Conservation (phyloP, 2,329 filamentous ascomycete species). For the Phialophora expanda region DNA sequence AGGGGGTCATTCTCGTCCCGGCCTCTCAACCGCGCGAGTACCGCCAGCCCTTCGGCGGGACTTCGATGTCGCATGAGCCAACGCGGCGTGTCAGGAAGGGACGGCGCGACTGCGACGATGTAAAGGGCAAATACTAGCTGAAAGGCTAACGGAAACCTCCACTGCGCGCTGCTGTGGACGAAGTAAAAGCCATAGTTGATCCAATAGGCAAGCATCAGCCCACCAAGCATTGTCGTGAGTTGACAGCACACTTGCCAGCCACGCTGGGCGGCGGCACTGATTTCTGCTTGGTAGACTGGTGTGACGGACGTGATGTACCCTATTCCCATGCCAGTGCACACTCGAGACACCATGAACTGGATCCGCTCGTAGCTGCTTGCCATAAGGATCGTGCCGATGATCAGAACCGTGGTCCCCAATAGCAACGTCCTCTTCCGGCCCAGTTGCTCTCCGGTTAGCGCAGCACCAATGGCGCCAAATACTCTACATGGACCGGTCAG, state of each 20-base stretch:
- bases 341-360: conserved; percentile 32
- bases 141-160: conserved; percentile 31
- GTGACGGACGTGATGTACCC: conserved; percentile 12
- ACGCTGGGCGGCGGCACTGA: conserved; percentile 21
- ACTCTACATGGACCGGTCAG: conserved; percentile 40
- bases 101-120: conserved; percentile 50
- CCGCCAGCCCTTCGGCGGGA: conserved; percentile 57
- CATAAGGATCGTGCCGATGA: conserved; percentile 50
- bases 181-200: conserved; percentile 22
- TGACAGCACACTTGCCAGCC: conserved; percentile 24
- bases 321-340: conserved; percentile 22
- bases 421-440: conserved; percentile 58
- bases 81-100: conserved; percentile 51
- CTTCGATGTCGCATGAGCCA: conserved; percentile 58
- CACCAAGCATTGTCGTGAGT: conserved; percentile 25
- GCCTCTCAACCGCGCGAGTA: conserved; percentile 47
- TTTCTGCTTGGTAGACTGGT: conserved; percentile 51
- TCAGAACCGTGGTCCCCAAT: conserved; percentile 60
- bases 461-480: conserved; percentile 56
- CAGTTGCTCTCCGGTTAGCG: conserved; percentile 50
- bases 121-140: conserved; percentile 49
- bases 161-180: conserved; percentile 18
- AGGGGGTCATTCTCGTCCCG: conserved; percentile 41
- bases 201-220: conserved; percentile 28
- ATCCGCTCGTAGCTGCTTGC: conserved; percentile 38